Evolutionary conservation across 140 eudicot species (phyloP), one percentile per base, ranked within the genome.

Genomic region (Anethum foeniculum): DNA sequence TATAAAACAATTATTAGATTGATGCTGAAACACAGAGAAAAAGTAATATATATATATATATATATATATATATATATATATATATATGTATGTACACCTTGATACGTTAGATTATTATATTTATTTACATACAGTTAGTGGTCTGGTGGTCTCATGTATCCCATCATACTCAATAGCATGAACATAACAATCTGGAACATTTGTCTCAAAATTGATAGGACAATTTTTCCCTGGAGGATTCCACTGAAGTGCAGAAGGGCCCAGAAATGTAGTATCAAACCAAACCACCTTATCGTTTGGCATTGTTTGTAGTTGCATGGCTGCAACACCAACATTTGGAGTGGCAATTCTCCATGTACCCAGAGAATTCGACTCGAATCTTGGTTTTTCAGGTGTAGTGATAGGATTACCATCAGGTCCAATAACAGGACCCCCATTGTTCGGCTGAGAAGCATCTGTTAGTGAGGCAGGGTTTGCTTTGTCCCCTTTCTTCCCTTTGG

Each of bases 291-390:
- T 89, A 68, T 90, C 83, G 25, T 87, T 82, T 5, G 96, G 97
- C 96, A 94, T 85, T 76, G 93, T 62, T 49, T 94, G 97, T 67
- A 90, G 34, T 38, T 94, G 98, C 98, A 94, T 94, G 76, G 97
- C 94, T 0, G 87, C 68, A 71, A 94, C 92, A 27, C 97, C 97
- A 0, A 80, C 87, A 81, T 90, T 84, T 3, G 23, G 38, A 47
- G 60, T 34, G 67, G 86, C 81, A 6, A 91, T 18, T 41, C 68
- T 79, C 96, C 97, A 94, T 18, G 5, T 5, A 12, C 98, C 97
- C 27, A 21, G 58, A 71, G 16, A 86, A 0, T 76, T 56, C 0
- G 87, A 77, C 74, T 78, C 51, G 3, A 88, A 49, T 18, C 79
- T 81, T 1, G 88, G 85, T 43, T 76, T 81, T 8, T 5, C 69